Base-by-base conservation (phyloP, 1,284 basidiomycete species). In the Marasmius tenuissimus region DNA sequence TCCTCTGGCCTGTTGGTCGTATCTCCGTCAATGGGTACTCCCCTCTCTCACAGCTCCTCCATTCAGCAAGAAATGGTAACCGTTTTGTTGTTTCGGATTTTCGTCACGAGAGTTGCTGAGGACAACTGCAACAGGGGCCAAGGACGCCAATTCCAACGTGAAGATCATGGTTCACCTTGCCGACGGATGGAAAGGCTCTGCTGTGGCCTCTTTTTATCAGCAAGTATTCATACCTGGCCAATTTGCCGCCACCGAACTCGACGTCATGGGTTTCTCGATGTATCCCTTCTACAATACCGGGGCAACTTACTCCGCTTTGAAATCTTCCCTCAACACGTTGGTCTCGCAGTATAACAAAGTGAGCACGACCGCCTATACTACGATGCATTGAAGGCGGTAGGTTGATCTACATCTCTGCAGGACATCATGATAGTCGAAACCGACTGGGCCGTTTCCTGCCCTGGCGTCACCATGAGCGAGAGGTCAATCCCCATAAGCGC, bases 211-310 rank as follows among this genome's bases (percentile, higher is more conserved):
- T 49, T 88, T 83, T 71, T 88, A 78, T 69, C 73, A 76, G 42
- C 75, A 78, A 40, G 79, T 87, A 47, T 85, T 86, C 72, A 78
- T 82, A 54, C 72, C 75, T 1, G 86, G 86, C 8, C 76, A 84
- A 64, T 74, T 88, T 55, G 70, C 80, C 4, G 72, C 76, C 0
- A 69, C 72, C 35, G 83, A 87, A 63, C 74, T 87, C 58, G 86
- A 88, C 67, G 75, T 86, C 62, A 78, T 87, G 68, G 86, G 84
- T 20, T 85, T 88, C 70, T 86, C 84, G 3, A 86, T 86, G 73
- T 88, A 87, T 67, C 85, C 85, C 0, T 87, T 87, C 75, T 87
- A 87, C 66, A 80, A 79, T 47, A 78, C 84, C 7, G 76, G 77
- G n/a, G 86, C 87, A 11, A 87, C 85, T 3, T 72, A 82, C 33